A percentile compares a stretch with the other conserved stretches of the same genome.
These are phyloP conservation scores for Daldinia loculata DNA, from an alignment of 495 filamentous ascomycete genomes.

Conservation along the genomic window DNA sequence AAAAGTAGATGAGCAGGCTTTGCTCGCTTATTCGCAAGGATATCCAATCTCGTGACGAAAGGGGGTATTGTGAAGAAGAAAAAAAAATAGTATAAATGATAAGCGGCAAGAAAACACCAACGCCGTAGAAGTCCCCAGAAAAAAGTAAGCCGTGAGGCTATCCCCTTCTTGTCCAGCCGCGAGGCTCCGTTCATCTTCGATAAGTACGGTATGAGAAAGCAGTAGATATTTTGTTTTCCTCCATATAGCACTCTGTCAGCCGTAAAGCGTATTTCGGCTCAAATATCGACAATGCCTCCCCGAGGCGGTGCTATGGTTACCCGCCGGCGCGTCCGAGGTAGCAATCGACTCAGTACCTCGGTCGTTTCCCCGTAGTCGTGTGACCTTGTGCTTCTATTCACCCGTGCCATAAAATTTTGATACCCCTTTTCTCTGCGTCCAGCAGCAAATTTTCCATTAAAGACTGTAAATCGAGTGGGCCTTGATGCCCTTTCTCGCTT, in stretches of 20 bases:
- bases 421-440: constrained; percentile 10
- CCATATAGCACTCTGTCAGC: not conserved
- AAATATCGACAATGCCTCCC: constrained; percentile 11
- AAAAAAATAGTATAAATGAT: constrained; percentile 13
- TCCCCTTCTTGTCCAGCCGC: constrained; percentile 54
- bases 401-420: constrained; percentile 13
- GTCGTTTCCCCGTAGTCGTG: constrained; percentile 36
- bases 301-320: constrained; percentile 34
- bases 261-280: not conserved
- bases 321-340: constrained; percentile 11
- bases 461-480: constrained; percentile 22
- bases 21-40: not conserved
- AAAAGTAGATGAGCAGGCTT: not conserved
- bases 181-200: constrained; percentile 55
- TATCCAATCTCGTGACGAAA: constrained; percentile 9
- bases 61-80: constrained; percentile 32
- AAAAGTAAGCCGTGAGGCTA: constrained; percentile 59
- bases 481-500: constrained; percentile 23
- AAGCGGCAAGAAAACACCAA: constrained; percentile 29
- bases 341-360: constrained; percentile 23
- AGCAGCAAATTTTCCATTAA: constrained; percentile 25
- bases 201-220: constrained; percentile 29
- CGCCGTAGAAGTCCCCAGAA: constrained; percentile 30
- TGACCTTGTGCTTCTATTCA: constrained; percentile 41
- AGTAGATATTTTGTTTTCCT: constrained; percentile 22